Conservation (phyloP, 768 basidiomycete genomes). For the Termitomyces sp. region DNA sequence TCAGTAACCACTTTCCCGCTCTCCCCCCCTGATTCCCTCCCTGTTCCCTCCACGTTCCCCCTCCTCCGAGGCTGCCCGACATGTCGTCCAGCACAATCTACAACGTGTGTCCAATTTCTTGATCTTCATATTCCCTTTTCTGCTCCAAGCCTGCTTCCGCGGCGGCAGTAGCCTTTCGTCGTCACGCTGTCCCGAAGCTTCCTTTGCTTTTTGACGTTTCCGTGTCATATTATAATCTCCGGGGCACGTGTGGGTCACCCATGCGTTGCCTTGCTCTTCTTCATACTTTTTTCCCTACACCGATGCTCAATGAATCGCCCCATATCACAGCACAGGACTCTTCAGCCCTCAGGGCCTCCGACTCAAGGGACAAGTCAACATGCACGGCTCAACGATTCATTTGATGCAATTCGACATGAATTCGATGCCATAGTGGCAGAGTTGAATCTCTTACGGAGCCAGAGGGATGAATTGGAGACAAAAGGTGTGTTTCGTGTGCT, state of each 20-base stretch:
- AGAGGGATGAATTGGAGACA: conserved; percentile 85
- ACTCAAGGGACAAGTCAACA: conserved; percentile 34
- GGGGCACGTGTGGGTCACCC: conserved; percentile 16
- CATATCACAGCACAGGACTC: conserved; percentile 42
- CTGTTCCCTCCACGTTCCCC: neutral
- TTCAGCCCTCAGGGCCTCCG: conserved; percentile 47
- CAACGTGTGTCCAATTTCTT: conserved; percentile 26
- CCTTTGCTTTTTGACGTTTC: conserved; percentile 15
- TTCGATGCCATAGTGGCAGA: conserved; percentile 74
- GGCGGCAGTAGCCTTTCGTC: conserved; percentile 6
- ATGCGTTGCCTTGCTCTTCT: conserved; percentile 9
- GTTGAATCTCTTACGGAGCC: conserved; percentile 56
- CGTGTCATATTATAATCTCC: conserved; percentile 14
- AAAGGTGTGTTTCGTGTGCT: conserved; percentile 55
- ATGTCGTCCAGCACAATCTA: conserved; percentile 28
- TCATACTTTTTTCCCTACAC: conserved; percentile 6
- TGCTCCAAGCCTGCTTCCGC: conserved; percentile 3
- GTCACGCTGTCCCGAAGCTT: conserved; percentile 10
- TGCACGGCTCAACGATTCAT: conserved; percentile 64
- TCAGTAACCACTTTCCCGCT: conserved; percentile 1
- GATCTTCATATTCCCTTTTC: conserved; percentile 6
- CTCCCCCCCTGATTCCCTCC: neutral
- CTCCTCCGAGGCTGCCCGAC: neutral
- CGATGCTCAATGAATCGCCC: conserved; percentile 14
- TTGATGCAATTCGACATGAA: conserved; percentile 80